These are phyloP conservation scores for Dictyostelium purpureum DNA, from an alignment of 78 protist genomes.

Conservation along the genomic window DNA sequence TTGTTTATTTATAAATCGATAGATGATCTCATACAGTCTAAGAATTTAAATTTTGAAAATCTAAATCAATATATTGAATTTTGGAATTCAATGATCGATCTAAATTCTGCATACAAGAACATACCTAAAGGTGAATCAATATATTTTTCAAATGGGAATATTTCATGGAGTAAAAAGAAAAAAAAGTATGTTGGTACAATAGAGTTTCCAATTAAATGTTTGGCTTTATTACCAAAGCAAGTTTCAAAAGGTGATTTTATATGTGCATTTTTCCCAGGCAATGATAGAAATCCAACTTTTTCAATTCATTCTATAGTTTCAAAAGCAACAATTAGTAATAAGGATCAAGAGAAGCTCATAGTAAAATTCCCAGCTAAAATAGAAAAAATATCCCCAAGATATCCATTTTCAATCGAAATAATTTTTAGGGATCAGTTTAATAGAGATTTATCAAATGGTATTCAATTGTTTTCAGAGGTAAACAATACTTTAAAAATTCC, in stretches of 20 bases:
- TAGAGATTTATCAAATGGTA: not conserved
- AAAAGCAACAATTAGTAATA: not conserved
- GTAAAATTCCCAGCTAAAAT: conserved; percentile 14
- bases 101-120: conserved; percentile 19
- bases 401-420: conserved; percentile 28
- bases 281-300: not conserved
- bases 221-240: not conserved
- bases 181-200: conserved; percentile 68
- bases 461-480: not conserved
- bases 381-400: conserved; percentile 31
- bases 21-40: not conserved
- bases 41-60: conserved; percentile 2
- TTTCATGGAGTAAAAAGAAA: conserved; percentile 65
- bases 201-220: not conserved
- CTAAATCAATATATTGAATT: not conserved
- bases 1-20: not conserved
- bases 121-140: conserved; percentile 1
- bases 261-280: conserved; percentile 13
- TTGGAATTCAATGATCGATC: conserved; percentile 30
- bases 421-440: conserved; percentile 23
- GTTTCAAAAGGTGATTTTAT: conserved; percentile 37
- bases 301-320: conserved; percentile 39
- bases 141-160: not conserved
- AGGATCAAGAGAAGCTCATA: not conserved
- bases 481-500: not conserved